phyloP scores from a whole-genome alignment of 345 rosid species.

The Lepidium didymum region DNA sequence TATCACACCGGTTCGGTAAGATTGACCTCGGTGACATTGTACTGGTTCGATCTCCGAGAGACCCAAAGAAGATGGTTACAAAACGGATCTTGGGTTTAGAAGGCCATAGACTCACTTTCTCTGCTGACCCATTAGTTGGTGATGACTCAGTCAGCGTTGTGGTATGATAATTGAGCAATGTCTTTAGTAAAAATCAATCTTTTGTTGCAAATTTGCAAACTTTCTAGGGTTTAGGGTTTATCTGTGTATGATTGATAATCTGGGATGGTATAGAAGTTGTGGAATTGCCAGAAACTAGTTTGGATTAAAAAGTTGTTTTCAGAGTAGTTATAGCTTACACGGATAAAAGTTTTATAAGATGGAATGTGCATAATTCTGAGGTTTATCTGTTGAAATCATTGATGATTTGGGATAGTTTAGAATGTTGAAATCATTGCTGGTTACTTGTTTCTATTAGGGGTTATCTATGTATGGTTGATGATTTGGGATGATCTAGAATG shows the following conservation, averaged over 20 bases:
- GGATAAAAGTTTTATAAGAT: not conserved
- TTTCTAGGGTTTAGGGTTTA: not conserved
- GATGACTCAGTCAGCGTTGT: constrained; percentile 26
- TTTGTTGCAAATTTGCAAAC: not conserved
- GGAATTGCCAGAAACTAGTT: not conserved
- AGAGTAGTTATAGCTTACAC: not conserved
- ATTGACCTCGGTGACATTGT: constrained; percentile 66
- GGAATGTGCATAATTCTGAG: not conserved
- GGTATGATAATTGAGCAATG: constrained; percentile 23
- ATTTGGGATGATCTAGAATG: not conserved
- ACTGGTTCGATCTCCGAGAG: constrained; percentile 57
- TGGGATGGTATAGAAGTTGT: not conserved
- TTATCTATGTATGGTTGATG: not conserved
- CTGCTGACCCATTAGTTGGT: constrained; percentile 32
- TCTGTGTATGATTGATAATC: not conserved
- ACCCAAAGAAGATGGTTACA: constrained; percentile 51
- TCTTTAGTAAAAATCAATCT: not conserved
- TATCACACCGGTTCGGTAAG: constrained; percentile 59
- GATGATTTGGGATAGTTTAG: not conserved
- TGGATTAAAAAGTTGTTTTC: not conserved
- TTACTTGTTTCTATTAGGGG: not conserved
- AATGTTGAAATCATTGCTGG: not conserved
- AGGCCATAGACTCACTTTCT: constrained; percentile 59
- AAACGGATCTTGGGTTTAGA: constrained; percentile 66
- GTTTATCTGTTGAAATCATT: not conserved